Conservation (phyloP, 2,329 filamentous ascomycete genomes). For the Sclerotinia borealis region DNA sequence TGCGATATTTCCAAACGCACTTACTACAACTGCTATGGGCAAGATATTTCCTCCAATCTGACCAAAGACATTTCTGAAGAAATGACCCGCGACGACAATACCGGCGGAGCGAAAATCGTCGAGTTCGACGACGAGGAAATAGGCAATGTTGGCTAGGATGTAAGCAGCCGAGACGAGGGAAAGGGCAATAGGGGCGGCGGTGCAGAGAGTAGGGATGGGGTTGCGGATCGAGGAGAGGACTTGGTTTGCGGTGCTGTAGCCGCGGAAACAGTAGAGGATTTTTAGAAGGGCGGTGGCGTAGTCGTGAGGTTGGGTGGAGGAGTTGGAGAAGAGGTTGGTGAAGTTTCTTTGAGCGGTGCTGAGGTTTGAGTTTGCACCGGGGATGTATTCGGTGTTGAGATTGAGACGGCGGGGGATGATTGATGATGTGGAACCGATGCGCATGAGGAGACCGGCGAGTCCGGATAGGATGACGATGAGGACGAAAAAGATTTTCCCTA, state of each 20-base stretch:
- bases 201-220: conserved; percentile 51
- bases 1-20: conserved; percentile 43
- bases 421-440: conserved; percentile 26
- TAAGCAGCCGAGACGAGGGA: conserved; percentile 49
- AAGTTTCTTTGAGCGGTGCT: conserved; percentile 38
- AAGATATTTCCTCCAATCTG: conserved; percentile 39
- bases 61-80: conserved; percentile 51
- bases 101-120: conserved; percentile 49
- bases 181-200: conserved; percentile 50
- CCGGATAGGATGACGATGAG: conserved; percentile 41
- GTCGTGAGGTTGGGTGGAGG: conserved; percentile 37
- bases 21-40: conserved; percentile 41
- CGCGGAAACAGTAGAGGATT: conserved; percentile 50
- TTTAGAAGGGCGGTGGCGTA: conserved; percentile 48
- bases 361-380: conserved; percentile 11
- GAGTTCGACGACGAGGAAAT: conserved; percentile 52
- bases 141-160: conserved; percentile 52
- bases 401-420: conserved; percentile 19
- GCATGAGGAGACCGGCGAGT: conserved; percentile 34
- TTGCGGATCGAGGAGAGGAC: conserved; percentile 51
- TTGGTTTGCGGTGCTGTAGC: conserved; percentile 50
- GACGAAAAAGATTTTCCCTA: conserved; percentile 45
- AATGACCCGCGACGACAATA: conserved; percentile 48
- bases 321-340: conserved; percentile 36
- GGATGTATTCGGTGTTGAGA: conserved; percentile 18